Percentiles rank a stretch among this genome's conserved stretches.
Evolutionary conservation across 257 asterid genomes (phyloP).

Genomic region (Nicotiana attenuata): DNA sequence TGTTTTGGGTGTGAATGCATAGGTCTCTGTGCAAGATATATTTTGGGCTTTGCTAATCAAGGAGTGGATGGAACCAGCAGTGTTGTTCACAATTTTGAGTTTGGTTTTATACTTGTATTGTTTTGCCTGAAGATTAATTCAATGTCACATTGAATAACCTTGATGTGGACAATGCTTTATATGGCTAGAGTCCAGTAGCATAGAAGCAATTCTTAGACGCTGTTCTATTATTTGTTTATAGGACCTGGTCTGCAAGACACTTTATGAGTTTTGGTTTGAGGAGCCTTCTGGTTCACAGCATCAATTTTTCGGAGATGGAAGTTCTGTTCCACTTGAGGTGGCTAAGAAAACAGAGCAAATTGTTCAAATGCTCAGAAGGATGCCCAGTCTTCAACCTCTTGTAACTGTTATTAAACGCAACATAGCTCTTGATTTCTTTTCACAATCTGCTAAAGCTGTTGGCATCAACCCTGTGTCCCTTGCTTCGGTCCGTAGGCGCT

Average conservation of each 20-base stretch:
- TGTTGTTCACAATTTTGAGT: background rate
- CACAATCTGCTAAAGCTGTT: slow-evolving; percentile 94
- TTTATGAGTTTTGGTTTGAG: slow-evolving; percentile 99
- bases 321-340: slow-evolving; percentile 89
- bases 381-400: slow-evolving; percentile 76
- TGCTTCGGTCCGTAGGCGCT: slow-evolving; percentile 95
- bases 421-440: slow-evolving; percentile 90
- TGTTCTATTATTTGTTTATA: slow-evolving; percentile 24
- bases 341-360: slow-evolving; percentile 92
- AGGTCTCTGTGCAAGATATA: background rate
- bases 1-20: background rate
- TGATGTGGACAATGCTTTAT: background rate
- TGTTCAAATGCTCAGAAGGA: slow-evolving; percentile 80
- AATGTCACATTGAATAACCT: background rate
- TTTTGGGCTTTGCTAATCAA: background rate
- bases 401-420: slow-evolving; percentile 71
- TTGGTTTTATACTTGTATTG: background rate
- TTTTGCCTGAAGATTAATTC: background rate
- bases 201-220: slow-evolving; percentile 8
- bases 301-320: slow-evolving; percentile 69
- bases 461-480: slow-evolving; percentile 87
- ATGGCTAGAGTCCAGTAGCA: slow-evolving; percentile 6
- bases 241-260: slow-evolving; percentile 99
- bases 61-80: background rate
- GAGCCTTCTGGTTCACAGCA: slow-evolving; percentile 64